phyloP scores from a whole-genome alignment of 495 filamentous ascomycete genomes.

The Penicillium longicatenatum region DNA sequence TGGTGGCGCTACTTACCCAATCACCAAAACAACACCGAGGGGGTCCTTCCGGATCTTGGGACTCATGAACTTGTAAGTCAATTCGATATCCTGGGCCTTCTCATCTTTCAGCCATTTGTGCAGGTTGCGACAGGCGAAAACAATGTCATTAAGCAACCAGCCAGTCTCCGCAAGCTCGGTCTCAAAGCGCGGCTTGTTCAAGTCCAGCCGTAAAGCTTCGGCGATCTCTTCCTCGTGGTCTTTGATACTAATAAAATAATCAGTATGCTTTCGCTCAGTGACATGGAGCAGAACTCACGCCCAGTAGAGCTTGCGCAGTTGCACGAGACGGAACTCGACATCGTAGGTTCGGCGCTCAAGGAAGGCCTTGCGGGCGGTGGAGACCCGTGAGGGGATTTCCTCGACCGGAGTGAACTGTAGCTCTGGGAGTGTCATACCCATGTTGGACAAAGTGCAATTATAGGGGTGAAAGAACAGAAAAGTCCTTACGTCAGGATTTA shows the following conservation, averaged over 20 bases:
- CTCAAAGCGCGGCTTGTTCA: slow-evolving; percentile 74
- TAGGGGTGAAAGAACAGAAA: neutral
- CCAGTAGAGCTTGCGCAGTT: slow-evolving; percentile 95
- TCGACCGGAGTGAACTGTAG: slow-evolving; percentile 69
- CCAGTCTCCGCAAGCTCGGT: slow-evolving; percentile 66
- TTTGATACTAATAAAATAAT: slow-evolving; percentile 51
- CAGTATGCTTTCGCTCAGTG: neutral
- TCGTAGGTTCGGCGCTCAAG: slow-evolving; percentile 76
- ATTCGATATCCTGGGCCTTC: slow-evolving; percentile 65
- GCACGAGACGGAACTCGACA: slow-evolving; percentile 75
- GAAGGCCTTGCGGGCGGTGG: slow-evolving; percentile 64
- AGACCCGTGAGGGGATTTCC: slow-evolving; percentile 60
- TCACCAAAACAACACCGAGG: slow-evolving; percentile 77
- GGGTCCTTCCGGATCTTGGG: slow-evolving; percentile 89
- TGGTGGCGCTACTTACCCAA: slow-evolving; percentile 60
- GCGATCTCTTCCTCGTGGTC: slow-evolving; percentile 71
- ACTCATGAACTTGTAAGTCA: slow-evolving; percentile 64
- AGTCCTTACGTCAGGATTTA: neutral
- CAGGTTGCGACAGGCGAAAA: slow-evolving; percentile 74
- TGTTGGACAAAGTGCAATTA: slow-evolving; percentile 7
- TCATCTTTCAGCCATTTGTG: slow-evolving; percentile 84
- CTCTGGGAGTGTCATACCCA: slow-evolving; percentile 47
- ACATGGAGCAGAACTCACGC: slow-evolving; percentile 48
- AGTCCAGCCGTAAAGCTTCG: slow-evolving; percentile 72
- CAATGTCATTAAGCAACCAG: slow-evolving; percentile 76